A percentile compares a stretch with the other conserved stretches of the same genome.
Conservation (phyloP, 768 basidiomycete genomes). For the Naganishia antarctica region DNA sequence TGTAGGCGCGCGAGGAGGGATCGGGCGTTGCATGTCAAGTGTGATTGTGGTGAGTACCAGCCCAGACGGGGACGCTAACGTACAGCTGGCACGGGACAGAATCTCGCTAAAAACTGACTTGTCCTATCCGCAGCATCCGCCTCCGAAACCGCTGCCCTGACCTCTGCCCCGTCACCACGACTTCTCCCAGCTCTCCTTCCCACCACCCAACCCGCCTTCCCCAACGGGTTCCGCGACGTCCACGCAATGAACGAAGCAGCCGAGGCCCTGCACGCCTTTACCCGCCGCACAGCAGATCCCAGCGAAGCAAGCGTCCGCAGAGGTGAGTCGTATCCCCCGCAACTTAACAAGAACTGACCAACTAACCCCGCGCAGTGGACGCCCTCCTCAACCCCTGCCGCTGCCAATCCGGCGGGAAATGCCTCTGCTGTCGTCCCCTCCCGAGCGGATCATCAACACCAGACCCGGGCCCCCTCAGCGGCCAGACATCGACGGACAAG, state of each 20-base stretch:
- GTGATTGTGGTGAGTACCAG: constrained; percentile 57
- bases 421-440: constrained; percentile 46
- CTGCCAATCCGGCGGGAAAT: constrained; percentile 45
- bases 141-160: neutral
- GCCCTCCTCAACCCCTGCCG: constrained; percentile 48
- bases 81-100: neutral
- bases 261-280: constrained; percentile 36
- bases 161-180: neutral
- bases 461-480: constrained; percentile 16
- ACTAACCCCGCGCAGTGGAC: constrained; percentile 24
- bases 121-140: no score
- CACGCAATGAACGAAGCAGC: constrained; percentile 46
- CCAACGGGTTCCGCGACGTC: constrained; percentile 45
- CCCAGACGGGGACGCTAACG: neutral
- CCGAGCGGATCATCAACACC: constrained; percentile 12
- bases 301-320: constrained; percentile 20
- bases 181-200: neutral
- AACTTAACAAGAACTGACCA: neutral
- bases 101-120: neutral
- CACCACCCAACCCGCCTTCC: constrained; percentile 38
- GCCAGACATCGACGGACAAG: constrained; percentile 15
- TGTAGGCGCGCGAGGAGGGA: constrained; percentile 54
- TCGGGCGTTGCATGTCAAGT: constrained; percentile 75
- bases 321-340: constrained; percentile 31
- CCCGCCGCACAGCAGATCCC: neutral